phyloP scores from a whole-genome alignment of 176 grass and related monocot genomes.

The Calamus simplicifolius region DNA sequence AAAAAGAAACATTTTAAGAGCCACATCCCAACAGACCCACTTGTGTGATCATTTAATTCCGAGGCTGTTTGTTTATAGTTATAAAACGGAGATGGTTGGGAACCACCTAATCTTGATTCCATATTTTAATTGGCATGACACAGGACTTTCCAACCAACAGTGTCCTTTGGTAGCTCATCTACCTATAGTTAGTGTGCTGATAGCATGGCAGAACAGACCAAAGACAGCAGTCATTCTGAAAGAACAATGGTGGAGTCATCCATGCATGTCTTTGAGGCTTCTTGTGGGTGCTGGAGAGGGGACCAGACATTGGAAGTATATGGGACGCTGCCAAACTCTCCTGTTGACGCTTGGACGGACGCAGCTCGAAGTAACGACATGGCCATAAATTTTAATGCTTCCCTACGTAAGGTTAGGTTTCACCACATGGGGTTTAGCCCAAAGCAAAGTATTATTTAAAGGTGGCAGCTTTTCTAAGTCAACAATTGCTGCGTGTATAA shows the following conservation, averaged over 20 bases:
- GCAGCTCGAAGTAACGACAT: background rate
- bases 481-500: background rate
- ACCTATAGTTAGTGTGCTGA: background rate
- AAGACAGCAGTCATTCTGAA: background rate
- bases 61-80: background rate
- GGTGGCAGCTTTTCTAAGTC: background rate
- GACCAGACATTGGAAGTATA: background rate
- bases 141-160: too few species aligned
- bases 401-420: background rate
- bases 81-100: background rate
- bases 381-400: background rate
- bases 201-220: constrained; percentile 1
- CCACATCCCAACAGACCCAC: background rate
- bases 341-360: background rate
- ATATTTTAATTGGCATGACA: background rate
- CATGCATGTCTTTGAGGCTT: background rate
- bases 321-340: background rate
- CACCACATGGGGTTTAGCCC: background rate
- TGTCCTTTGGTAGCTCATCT: background rate
- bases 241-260: background rate
- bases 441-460: background rate
- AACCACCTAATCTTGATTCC: constrained; percentile 3
- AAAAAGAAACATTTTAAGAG: too few species aligned
- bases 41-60: background rate
- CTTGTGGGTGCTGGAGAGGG: background rate